Percentiles rank a stretch among this genome's conserved stretches.
phyloP scores from a whole-genome alignment of 2,329 filamentous ascomycete genomes.

The Mycosphaerella sp. region DNA sequence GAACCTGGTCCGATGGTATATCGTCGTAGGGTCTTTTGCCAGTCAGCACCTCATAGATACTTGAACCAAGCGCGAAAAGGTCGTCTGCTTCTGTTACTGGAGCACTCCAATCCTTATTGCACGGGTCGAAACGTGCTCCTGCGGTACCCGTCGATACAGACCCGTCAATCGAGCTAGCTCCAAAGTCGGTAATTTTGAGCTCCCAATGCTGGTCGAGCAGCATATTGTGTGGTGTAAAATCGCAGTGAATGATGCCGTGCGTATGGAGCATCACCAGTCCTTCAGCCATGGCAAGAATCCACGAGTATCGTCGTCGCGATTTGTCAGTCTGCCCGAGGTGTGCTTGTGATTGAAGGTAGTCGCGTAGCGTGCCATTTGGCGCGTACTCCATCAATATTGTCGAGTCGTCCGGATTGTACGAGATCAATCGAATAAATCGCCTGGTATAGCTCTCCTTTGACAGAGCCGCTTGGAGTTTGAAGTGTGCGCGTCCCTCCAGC shows the following conservation, averaged over 20 bases:
- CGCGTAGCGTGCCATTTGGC: not conserved
- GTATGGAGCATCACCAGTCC: slow-evolving; percentile 5
- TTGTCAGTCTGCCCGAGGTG: not conserved
- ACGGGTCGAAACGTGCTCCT: slow-evolving; percentile 5
- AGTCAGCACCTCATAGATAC: slow-evolving; percentile 4
- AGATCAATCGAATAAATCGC: slow-evolving; percentile 1
- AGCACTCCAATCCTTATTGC: slow-evolving; percentile 1
- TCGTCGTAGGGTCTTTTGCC: slow-evolving; percentile 1
- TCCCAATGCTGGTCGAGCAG: slow-evolving; percentile 1
- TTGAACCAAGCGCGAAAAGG: slow-evolving; percentile 8
- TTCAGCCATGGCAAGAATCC: slow-evolving; percentile 4
- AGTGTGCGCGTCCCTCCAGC: not conserved
- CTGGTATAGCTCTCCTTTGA: not conserved
- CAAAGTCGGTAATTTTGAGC: slow-evolving; percentile 6
- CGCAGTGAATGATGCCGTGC: not conserved
- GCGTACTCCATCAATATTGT: not conserved
- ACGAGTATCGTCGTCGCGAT: not conserved
- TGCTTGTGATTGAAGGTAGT: not conserved
- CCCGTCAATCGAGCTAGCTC: not conserved
- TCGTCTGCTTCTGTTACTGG: slow-evolving; percentile 1
- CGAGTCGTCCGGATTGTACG: not conserved
- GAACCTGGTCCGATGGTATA: slow-evolving; percentile 3
- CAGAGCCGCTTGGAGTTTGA: not conserved
- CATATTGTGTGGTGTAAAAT: slow-evolving; percentile 7
- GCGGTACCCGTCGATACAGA: slow-evolving; percentile 1